phyloP scores from a whole-genome alignment of 148 eudicot genomes.

The Cornus kousa region DNA sequence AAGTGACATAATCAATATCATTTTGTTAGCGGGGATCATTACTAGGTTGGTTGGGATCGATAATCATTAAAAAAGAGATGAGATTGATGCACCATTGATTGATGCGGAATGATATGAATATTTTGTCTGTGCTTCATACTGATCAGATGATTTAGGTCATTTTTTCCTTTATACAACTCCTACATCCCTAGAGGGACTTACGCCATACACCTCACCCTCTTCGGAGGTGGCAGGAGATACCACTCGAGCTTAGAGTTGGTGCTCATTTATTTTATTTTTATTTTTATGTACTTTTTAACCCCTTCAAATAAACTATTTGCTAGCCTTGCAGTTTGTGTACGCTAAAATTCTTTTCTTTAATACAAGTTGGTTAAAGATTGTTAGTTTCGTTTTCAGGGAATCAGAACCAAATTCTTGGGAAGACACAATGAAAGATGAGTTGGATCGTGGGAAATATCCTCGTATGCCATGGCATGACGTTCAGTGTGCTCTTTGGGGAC shows the following conservation, averaged over 20 bases:
- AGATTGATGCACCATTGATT: no score
- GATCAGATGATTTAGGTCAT: neutral
- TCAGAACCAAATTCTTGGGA: constrained; percentile 99
- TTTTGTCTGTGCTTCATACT: neutral
- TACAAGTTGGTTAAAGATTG: constrained; percentile 12
- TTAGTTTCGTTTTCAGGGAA: constrained; percentile 42
- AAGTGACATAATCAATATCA: neutral
- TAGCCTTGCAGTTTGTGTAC: neutral
- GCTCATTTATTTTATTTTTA: neutral
- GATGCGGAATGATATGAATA: neutral
- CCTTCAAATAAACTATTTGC: neutral
- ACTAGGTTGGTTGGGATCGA: no score
- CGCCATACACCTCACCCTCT: neutral
- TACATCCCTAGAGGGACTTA: neutral
- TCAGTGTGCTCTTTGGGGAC: constrained; percentile 97
- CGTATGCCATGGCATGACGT: constrained; percentile 99
- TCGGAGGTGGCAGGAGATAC: neutral
- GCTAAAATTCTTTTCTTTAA: neutral
- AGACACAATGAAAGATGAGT: constrained; percentile 91
- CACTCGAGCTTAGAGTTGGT: neutral
- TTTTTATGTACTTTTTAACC: neutral
- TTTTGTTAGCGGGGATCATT: neutral
- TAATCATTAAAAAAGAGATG: no score
- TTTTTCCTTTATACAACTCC: neutral
- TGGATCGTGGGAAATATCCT: constrained; percentile 81